Evolutionary conservation across 495 filamentous ascomycete genomes (phyloP).

Genomic region (Aspergillus affinis): DNA sequence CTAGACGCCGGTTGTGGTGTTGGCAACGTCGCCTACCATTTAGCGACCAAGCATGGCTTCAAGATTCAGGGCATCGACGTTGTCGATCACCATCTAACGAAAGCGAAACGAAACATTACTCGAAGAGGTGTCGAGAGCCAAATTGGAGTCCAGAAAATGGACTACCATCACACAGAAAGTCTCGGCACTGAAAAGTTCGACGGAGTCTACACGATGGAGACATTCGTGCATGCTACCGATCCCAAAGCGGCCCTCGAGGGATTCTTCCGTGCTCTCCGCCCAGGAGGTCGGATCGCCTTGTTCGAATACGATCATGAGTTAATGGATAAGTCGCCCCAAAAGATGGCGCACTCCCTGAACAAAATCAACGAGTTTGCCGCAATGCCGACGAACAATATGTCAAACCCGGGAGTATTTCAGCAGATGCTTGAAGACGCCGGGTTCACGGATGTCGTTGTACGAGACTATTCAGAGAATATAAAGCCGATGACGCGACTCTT

Average conservation of each 20-base stretch:
- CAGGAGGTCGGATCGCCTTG: slow-evolving; percentile 46
- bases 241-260: slow-evolving; percentile 42
- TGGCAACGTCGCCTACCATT: slow-evolving; percentile 47
- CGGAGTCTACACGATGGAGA: slow-evolving; percentile 60
- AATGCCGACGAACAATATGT: slow-evolving; percentile 47
- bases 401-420: slow-evolving; percentile 29
- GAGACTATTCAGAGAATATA: slow-evolving; percentile 51
- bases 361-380: slow-evolving; percentile 44
- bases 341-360: slow-evolving; percentile 34
- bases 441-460: slow-evolving; percentile 47
- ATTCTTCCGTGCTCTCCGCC: slow-evolving; percentile 50
- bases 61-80: slow-evolving; percentile 52
- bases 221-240: slow-evolving; percentile 56
- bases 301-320: slow-evolving; percentile 53
- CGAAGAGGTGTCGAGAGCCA: slow-evolving; percentile 25
- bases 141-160: slow-evolving; percentile 43
- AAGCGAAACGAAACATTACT: slow-evolving; percentile 45
- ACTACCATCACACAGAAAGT: slow-evolving; percentile 53
- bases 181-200: slow-evolving; percentile 42
- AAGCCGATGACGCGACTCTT: slow-evolving; percentile 53
- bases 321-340: slow-evolving; percentile 26
- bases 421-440: slow-evolving; percentile 48
- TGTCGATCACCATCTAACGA: slow-evolving; percentile 47
- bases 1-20: slow-evolving; percentile 55
- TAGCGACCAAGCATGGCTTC: slow-evolving; percentile 40